phyloP scores from a whole-genome alignment of 2,329 filamentous ascomycete genomes.

The Calonectria ilicicola region DNA sequence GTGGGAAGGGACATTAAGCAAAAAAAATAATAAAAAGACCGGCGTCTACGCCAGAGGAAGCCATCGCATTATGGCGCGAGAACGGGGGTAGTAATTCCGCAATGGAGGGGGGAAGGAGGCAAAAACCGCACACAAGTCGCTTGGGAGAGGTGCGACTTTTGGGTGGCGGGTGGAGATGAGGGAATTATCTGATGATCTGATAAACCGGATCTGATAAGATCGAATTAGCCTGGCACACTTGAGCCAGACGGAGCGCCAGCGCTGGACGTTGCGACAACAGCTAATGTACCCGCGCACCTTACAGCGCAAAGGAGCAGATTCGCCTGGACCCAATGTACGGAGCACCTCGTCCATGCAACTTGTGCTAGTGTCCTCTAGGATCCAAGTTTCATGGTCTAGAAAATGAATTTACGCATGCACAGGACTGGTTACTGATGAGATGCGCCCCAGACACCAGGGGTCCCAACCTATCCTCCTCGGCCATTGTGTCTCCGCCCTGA shows the following conservation, averaged over 20 bases:
- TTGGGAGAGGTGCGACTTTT: neutral
- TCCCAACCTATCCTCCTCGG: neutral
- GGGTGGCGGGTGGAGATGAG: slow-evolving; percentile 49
- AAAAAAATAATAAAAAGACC: slow-evolving; percentile 16
- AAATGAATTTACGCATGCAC: slow-evolving; percentile 2
- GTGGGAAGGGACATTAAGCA: neutral
- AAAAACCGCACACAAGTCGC: slow-evolving; percentile 6
- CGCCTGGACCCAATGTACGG: neutral
- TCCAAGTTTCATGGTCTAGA: slow-evolving; percentile 4
- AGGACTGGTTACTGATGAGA: slow-evolving; percentile 20
- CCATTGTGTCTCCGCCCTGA: slow-evolving; percentile 7
- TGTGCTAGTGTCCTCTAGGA: neutral
- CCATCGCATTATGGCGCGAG: slow-evolving; percentile 33
- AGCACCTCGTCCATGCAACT: neutral
- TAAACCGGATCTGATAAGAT: slow-evolving; percentile 62
- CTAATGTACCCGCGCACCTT: neutral
- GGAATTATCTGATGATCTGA: slow-evolving; percentile 68
- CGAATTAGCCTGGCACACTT: slow-evolving; percentile 33
- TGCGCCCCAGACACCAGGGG: slow-evolving; percentile 22
- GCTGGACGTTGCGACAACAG: neutral
- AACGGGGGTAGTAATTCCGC: slow-evolving; percentile 29
- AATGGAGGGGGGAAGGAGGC: neutral
- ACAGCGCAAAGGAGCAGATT: neutral
- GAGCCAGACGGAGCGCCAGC: neutral
- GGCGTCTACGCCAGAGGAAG: slow-evolving; percentile 29